Evolutionary conservation across 2,329 filamentous ascomycete genomes (phyloP), one percentile per base, ranked within the genome.

Genomic region (Pezicula radicicola): DNA sequence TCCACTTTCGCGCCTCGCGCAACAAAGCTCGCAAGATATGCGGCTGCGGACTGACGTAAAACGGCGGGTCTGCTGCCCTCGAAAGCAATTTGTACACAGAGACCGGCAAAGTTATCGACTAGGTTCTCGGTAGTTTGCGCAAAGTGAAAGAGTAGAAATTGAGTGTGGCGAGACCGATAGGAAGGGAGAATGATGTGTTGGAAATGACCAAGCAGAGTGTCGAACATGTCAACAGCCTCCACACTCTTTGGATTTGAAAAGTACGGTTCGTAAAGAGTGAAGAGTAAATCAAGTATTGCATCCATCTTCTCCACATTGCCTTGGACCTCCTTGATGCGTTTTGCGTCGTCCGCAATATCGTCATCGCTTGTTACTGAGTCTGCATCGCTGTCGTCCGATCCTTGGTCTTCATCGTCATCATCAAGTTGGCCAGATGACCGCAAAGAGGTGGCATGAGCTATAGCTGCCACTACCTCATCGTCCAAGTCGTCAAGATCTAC

Each of bases 131-230:
- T 89, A 52, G 81, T 82, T 69, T 99, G 93, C 15, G 89, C 89
- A 67, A 96, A 97, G 71, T 97, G 93, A 71, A 99, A 99, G 47
- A 97, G 80, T 45, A 99, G 81, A 63, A 97, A 99, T 64, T 99
- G 94, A 0, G 91, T 91, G 68, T 97, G 93, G 33, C 94, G 86
- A 21, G 91, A 96, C 60, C 91, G 89, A 67, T 94, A 91, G 13
- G 91, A 95, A 3, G 92, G 91, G 28, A 99, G 79, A 53, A 99
- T 91, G 63, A 91, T 90, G 66, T 83, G 88, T 55, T 87, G 83
- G 65, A 99, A 99, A 66, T 96, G 91, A 46, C 85, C 82, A 27
- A 97, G 78, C 37, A 99, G 78, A 50, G 89, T 84, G 49, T 89
- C 86, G 60, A 96, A 89, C 46, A 84, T 83, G 51, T 85, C 83